Base-by-base conservation (phyloP, 768 basidiomycete species). In the Austroboletus eburneus region DNA sequence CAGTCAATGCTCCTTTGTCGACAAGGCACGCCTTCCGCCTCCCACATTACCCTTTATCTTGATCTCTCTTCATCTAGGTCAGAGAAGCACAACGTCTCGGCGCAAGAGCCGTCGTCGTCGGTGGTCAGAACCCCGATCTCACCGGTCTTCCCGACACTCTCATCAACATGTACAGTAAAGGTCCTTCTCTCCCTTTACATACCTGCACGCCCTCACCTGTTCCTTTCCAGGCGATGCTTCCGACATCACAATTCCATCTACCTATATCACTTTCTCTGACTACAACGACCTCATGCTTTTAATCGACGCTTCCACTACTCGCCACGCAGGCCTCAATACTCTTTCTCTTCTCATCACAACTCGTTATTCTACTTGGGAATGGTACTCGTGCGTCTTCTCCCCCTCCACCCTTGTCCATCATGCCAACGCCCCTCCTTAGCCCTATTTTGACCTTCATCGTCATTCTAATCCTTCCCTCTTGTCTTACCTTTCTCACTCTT, bases 121-220 rank as follows among this genome's bases (percentile, higher is more conserved):
- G 94, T 30, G 94, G 94, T 29, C 76, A 83, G 54, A 73, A 83
- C 56, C 83, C 83, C 17, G 78, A 75, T 17, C 59, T 75, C 47
- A 77, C 74, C 29, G 88, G 82, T 7, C 76, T 77, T 52, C 79
- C 91, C 29, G 85, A 92, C 59, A 75, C 79, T 22, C 73, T 96
- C 50, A 77, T 93, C 43, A 91, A 87, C 57, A 94, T 96, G 90
- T 96, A 88, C 69, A 89, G 86, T 64, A 88, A 87, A 67, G 87
- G 93, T 93, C 53, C 40, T 25, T 27, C 33, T 88, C 40, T 43
- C 72, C 45, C 76, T 60, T 49, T 40, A 40, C 18, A 42, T 42
- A 39, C 49, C 34, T 36, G 37, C 51, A 21, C 43, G 25, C 32
- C 1, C 27, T 3, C 49, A 41, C 47, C 51, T 37, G 17, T 35